Evolutionary conservation across 441 rosid species (phyloP).

Genomic region (Euphorbia celastroides): DNA sequence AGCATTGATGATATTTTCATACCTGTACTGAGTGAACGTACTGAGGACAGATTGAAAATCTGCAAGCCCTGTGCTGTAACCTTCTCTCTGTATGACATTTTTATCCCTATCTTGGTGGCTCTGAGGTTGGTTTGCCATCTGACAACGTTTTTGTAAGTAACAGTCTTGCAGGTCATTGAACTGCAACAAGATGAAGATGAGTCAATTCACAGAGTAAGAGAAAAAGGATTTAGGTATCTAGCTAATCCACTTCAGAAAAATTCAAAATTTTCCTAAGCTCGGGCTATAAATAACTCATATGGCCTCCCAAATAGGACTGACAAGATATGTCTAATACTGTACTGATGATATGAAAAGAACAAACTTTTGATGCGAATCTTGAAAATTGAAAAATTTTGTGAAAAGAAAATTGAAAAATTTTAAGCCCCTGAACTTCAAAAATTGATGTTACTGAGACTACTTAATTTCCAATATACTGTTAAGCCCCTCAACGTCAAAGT

Average conservation of each 20-base stretch:
- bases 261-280: neutral
- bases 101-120: conserved; percentile 56
- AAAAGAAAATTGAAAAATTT: too few relatives aligned
- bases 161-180: conserved; percentile 93
- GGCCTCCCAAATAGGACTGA: neutral
- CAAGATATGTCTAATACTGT: neutral
- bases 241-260: neutral
- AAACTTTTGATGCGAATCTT: neutral
- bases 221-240: neutral
- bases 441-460: too few relatives aligned
- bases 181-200: conserved; percentile 31
- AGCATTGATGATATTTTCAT: conserved; percentile 9
- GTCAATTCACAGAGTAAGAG: neutral
- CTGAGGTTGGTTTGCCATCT: conserved; percentile 47
- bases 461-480: too few relatives aligned
- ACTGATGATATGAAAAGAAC: neutral
- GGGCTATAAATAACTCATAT: neutral
- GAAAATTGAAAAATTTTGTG: too few relatives aligned
- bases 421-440: neutral
- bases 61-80: conserved; percentile 76
- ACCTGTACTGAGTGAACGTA: conserved; percentile 93
- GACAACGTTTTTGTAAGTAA: conserved; percentile 90
- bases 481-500: neutral
- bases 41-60: conserved; percentile 86
- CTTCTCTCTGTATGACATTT: conserved; percentile 63